Percentiles rank a stretch among this genome's conserved stretches.
Evolutionary conservation across 163 green algal genomes (phyloP).

Genomic region (Coccomyxa subellipsoidea): DNA sequence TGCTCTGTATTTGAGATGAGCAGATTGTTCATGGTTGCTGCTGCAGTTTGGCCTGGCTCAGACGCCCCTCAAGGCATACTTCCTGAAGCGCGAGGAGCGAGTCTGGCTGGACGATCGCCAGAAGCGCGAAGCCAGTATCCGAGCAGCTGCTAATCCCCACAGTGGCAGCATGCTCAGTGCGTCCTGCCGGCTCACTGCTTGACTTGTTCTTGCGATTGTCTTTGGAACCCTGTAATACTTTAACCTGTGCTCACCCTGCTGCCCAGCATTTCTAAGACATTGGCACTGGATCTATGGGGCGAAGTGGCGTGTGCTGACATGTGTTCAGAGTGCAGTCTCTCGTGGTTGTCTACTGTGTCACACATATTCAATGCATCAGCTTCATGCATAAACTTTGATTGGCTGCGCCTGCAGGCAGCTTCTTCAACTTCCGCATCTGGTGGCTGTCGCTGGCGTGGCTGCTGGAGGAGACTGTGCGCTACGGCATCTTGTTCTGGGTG

Average conservation of each 20-base stretch:
- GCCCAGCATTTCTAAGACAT: too few species aligned
- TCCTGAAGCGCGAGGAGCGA: slow-evolving; percentile 4
- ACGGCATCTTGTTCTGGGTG: slow-evolving; percentile 2
- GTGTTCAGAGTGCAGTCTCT: too few species aligned
- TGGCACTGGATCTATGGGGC: too few species aligned
- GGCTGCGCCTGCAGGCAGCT: not conserved
- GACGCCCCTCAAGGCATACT: not conserved
- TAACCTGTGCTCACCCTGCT: too few species aligned
- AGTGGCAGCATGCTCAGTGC: not conserved
- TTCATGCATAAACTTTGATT: too few species aligned
- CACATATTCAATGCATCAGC: too few species aligned
- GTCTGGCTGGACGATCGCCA: slow-evolving; percentile 1
- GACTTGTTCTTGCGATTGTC: too few species aligned
- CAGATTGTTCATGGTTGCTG: not conserved
- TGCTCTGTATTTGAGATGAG: too few species aligned
- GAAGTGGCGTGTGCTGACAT: too few species aligned
- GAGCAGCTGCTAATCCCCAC: not conserved
- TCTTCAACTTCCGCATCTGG: slow-evolving; percentile 1
- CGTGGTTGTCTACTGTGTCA: too few species aligned
- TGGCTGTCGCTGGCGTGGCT: not conserved
- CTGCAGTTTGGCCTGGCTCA: slow-evolving; percentile 1
- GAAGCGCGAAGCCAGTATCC: not conserved
- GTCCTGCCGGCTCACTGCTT: not conserved
- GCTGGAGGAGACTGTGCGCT: not conserved
- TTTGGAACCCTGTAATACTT: too few species aligned